These are phyloP conservation scores for Pyrenochaeta sp. DNA, from an alignment of 2,329 filamentous ascomycete species.

Conservation along the genomic window DNA sequence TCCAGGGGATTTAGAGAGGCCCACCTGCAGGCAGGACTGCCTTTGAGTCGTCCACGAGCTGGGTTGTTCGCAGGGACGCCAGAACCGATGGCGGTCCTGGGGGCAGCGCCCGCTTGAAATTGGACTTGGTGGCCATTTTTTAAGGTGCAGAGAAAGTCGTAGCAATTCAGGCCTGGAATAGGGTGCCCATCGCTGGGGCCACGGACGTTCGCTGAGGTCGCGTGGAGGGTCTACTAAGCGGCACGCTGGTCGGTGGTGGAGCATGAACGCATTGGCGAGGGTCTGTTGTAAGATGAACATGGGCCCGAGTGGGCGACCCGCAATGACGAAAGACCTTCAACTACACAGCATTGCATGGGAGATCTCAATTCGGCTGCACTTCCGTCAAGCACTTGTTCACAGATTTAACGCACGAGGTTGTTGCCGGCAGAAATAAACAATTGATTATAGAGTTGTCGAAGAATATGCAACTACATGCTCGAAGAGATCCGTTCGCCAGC, in stretches of 20 bases:
- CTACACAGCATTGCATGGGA: neutral
- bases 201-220: neutral
- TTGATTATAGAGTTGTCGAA: no score
- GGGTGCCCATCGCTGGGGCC: no score
- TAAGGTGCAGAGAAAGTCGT: no score
- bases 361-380: no score
- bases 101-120: constrained; percentile 55
- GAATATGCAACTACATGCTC: no score
- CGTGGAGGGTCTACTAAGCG: neutral
- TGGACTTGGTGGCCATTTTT: constrained; percentile 54
- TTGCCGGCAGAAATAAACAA: no score
- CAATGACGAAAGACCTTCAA: neutral
- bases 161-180: no score
- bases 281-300: no score
- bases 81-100: constrained; percentile 62
- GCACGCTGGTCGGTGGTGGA: constrained; percentile 2
- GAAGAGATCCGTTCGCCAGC: no score
- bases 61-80: constrained; percentile 77
- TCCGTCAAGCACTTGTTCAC: no score
- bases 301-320: neutral
- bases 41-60: constrained; percentile 80
- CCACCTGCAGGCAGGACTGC: constrained; percentile 82
- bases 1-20: constrained; percentile 18
- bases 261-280: constrained; percentile 2
- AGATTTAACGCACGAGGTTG: no score